A percentile compares a stretch with the other conserved stretches of the same genome.
phyloP scores from a whole-genome alignment of 2,329 filamentous ascomycete species.

The Aspergillus melleus region DNA sequence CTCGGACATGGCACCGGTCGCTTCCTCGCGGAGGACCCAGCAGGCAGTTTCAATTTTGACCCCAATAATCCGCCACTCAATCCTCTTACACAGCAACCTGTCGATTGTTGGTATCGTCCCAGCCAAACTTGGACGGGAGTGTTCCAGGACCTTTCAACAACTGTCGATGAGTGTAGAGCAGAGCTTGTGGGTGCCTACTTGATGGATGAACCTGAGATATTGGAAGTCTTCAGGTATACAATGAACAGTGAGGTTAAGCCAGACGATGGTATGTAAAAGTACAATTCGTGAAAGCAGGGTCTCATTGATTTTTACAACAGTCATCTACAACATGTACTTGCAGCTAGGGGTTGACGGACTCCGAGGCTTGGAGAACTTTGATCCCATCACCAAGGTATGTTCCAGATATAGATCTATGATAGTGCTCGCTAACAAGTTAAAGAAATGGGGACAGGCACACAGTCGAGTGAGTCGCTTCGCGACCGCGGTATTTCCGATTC shows the following conservation, averaged over 20 bases:
- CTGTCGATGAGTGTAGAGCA: slow-evolving; percentile 59
- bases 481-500: background rate
- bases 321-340: slow-evolving; percentile 45
- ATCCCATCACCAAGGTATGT: slow-evolving; percentile 43
- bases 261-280: slow-evolving; percentile 11
- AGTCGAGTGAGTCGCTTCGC: slow-evolving; percentile 9
- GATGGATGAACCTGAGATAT: slow-evolving; percentile 45
- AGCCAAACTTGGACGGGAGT: slow-evolving; percentile 65
- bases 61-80: slow-evolving; percentile 55
- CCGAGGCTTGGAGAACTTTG: slow-evolving; percentile 41
- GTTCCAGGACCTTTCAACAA: slow-evolving; percentile 60
- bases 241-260: slow-evolving; percentile 2
- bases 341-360: slow-evolving; percentile 46
- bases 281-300: slow-evolving; percentile 24
- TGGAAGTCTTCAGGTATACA: slow-evolving; percentile 40
- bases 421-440: background rate
- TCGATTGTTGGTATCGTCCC: slow-evolving; percentile 56
- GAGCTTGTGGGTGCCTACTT: slow-evolving; percentile 48
- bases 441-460: slow-evolving; percentile 21
- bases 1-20: slow-evolving; percentile 66
- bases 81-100: slow-evolving; percentile 55
- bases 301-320: slow-evolving; percentile 24
- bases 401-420: background rate
- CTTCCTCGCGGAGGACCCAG: slow-evolving; percentile 56
- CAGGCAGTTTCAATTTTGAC: slow-evolving; percentile 52